phyloP scores from a whole-genome alignment of 2,329 filamentous ascomycete genomes.

The Leptoxyphium fumago region DNA sequence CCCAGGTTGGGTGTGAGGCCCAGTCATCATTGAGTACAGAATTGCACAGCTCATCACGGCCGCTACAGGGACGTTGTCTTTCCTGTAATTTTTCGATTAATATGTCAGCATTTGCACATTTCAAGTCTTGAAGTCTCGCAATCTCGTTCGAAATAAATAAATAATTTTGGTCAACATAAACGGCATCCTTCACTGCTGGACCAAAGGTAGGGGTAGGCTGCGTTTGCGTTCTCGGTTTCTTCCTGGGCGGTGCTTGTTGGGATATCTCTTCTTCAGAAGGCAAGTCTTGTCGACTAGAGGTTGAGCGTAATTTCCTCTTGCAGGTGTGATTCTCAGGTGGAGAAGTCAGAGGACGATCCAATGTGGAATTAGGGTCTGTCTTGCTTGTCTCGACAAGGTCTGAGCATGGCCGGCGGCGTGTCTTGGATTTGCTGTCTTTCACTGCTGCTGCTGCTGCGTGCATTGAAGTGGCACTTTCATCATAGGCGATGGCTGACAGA shows the following conservation, averaged over 20 bases:
- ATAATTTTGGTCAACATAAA: background rate
- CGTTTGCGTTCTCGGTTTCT: background rate
- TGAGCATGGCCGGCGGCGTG: too few relatives aligned
- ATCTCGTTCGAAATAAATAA: background rate
- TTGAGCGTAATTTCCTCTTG: background rate
- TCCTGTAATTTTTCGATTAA: conserved; percentile 37
- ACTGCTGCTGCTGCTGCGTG: too few relatives aligned
- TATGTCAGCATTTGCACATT: background rate
- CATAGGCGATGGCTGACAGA: too few relatives aligned
- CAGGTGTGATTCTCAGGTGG: background rate
- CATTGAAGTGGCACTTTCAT: too few relatives aligned
- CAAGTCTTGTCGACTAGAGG: background rate
- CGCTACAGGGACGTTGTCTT: conserved; percentile 79
- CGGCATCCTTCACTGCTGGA: background rate
- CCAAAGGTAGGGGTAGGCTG: too few relatives aligned
- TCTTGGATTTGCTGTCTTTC: too few relatives aligned
- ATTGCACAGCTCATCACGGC: conserved; percentile 86
- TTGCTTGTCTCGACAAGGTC: background rate
- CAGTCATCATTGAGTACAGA: conserved; percentile 93
- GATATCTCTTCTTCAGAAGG: background rate
- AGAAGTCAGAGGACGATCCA: background rate
- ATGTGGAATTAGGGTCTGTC: background rate
- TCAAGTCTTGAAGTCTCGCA: background rate
- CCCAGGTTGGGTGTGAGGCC: conserved; percentile 98
- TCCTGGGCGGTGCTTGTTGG: background rate